A percentile compares a stretch with the other conserved stretches of the same genome.
Conservation (phyloP, 2,329 filamentous ascomycete genomes). For the Aspergillus awamori region DNA sequence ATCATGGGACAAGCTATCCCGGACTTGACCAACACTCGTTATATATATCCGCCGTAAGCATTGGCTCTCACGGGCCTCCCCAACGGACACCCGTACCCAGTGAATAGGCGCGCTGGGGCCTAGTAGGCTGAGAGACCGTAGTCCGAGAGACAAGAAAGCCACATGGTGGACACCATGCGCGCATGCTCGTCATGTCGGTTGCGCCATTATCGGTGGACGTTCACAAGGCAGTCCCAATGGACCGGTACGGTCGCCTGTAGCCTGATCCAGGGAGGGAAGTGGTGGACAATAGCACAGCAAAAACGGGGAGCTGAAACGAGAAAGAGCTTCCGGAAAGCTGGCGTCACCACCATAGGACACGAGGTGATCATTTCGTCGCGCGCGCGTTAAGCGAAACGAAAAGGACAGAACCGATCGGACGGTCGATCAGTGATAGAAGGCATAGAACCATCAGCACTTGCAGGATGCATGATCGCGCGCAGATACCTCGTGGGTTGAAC, state of each 20-base stretch:
- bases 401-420: too few species aligned
- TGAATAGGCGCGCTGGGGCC: neutral
- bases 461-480: neutral
- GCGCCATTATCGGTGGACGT: neutral
- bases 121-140: neutral
- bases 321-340: too few species aligned
- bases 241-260: too few species aligned
- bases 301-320: neutral
- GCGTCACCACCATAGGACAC: neutral
- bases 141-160: neutral
- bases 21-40: neutral
- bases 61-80: neutral
- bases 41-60: neutral
- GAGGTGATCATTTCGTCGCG: neutral
- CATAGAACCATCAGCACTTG: neutral
- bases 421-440: neutral
- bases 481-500: conserved; percentile 5
- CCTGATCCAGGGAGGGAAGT: neutral
- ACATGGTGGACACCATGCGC: neutral
- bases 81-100: neutral
- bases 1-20: neutral
- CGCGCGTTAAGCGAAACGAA: conserved; percentile 2
- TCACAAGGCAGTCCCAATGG: too few species aligned
- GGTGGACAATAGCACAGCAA: neutral
- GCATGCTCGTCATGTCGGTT: neutral